Percentiles rank a stretch among this genome's conserved stretches.
Conservation (phyloP, 2,329 filamentous ascomycete species). For the Scedosporium boydii region DNA sequence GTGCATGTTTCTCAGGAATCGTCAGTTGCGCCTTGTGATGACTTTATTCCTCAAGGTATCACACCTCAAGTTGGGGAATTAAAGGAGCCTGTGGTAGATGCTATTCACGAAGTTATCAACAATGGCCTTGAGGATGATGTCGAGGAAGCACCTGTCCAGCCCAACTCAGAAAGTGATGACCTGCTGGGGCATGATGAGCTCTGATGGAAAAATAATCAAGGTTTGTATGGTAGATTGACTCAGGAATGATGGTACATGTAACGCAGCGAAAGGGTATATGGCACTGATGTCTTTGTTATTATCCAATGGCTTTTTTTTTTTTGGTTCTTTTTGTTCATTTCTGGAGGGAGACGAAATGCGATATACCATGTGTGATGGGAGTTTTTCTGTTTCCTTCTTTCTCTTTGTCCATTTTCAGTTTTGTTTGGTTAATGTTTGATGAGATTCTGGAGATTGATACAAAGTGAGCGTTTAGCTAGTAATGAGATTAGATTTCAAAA, state of each 20-base stretch:
- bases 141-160: neutral
- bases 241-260: neutral
- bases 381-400: neutral
- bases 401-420: conserved; percentile 1
- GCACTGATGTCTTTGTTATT: neutral
- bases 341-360: neutral
- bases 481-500: neutral
- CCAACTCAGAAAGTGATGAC: neutral
- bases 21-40: neutral
- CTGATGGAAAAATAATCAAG: neutral
- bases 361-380: neutral
- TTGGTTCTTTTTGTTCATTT: neutral
- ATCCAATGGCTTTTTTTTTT: neutral
- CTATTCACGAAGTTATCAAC: neutral
- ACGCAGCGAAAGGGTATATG: neutral
- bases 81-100: no score
- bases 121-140: neutral
- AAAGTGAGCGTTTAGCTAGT: neutral
- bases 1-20: neutral
- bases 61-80: neutral
- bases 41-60: neutral
- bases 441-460: neutral
- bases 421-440: neutral
- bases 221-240: neutral
- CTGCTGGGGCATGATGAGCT: neutral